Evolutionary conservation across 2,329 filamentous ascomycete species (phyloP).

Genomic region (Colletotrichum godetiae): DNA sequence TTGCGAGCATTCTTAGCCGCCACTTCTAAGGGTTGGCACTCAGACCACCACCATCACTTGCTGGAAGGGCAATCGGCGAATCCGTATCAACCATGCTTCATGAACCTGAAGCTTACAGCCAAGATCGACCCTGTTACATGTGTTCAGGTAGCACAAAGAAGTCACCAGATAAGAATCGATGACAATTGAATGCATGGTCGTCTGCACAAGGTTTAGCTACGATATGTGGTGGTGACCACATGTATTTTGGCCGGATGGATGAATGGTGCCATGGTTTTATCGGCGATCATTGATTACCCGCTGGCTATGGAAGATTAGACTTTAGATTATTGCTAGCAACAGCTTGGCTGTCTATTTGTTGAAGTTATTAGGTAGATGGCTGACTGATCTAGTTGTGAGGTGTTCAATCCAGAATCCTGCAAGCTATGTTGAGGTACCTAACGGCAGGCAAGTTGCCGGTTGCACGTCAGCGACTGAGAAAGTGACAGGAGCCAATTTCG

Average conservation of each 20-base stretch:
- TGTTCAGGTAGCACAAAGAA: background rate
- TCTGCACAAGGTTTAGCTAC: background rate
- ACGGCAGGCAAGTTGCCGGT: background rate
- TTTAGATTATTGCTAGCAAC: background rate
- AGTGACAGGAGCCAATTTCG: background rate
- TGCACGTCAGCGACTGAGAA: background rate
- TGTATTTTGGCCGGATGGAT: too few relatives aligned
- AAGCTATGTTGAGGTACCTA: background rate
- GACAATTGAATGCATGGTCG: background rate
- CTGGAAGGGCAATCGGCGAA: background rate
- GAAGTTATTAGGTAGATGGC: background rate
- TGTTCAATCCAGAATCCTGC: background rate
- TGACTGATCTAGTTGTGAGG: background rate
- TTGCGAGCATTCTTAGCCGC: background rate
- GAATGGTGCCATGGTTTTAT: too few relatives aligned
- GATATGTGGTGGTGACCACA: too few relatives aligned
- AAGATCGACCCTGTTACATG: background rate
- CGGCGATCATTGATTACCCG: too few relatives aligned
- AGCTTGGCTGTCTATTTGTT: background rate
- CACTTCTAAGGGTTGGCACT: background rate
- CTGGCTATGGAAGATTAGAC: too few relatives aligned
- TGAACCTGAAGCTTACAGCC: background rate
- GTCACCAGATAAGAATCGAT: background rate
- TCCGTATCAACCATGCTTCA: background rate
- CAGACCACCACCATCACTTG: background rate